Base-by-base conservation (phyloP, 768 basidiomycete genomes). In the Suillus variegatus region DNA sequence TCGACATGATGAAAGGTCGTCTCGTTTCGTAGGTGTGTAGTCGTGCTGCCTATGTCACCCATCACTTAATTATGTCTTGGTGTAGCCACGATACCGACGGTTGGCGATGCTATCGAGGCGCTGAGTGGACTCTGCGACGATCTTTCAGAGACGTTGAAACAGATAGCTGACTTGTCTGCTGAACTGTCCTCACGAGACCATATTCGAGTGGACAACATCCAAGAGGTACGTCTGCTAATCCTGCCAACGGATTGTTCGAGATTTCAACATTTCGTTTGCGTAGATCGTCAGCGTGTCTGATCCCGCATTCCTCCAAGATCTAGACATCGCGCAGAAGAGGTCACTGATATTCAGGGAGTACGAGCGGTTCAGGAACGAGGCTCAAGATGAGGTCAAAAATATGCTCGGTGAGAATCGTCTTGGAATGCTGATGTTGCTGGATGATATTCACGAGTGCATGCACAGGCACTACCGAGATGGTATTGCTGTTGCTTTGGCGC, bases 401-500 rank as follows among this genome's bases (percentile, higher is more conserved):
- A 75, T 88, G 14, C 79, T 93, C 3, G 81, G 90, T 90, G 66
- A 61, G 86, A 78, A 14, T 38, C 8, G 44, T 44, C 40, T 52
- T 12, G 28, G 10, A n/a, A 36, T 47, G 5, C 41, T 60, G 14
- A 18, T 6, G 46, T 57, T 64, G 5, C 22, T 8, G 35, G 16
- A 7, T 36, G 3, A 13, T 66, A 40, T 22, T 18, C 20, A 38
- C 35, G 47, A 57, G 52, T 56, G 63, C 12, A 65, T 51, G 1
- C 47, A 5, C 68, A 92, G 91, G 84, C 64, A 85, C 89, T 18
- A 77, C 87, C 60, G 95, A 96, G 76, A 90, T 94, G 86, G 74
- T 92, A 6, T 80, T 95, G 10, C 81, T 95, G 20, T 81, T 95
- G 22, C 78, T 94, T 12, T 94, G 92, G 90, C 84, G 93, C 18